Base-by-base conservation (phyloP, 148 eudicot genomes). In the Oxyria digyna region DNA sequence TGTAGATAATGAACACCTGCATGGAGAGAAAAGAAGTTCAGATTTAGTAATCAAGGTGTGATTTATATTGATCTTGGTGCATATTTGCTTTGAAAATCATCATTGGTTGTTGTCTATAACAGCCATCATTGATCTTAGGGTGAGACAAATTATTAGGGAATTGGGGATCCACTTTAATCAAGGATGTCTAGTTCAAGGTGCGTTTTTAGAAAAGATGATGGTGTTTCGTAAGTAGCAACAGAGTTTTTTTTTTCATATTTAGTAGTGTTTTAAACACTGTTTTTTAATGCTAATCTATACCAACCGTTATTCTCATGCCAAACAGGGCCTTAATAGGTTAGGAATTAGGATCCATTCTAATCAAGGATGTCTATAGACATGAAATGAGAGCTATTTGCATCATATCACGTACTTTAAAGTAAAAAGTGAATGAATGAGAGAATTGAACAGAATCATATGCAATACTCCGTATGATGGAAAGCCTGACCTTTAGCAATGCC, bases 1-100 rank as follows among this genome's bases (percentile, higher is more conserved):
- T 94, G 99, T 65, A 94, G 67, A 66, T 90, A 94, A 33, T 74
- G 69, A 26, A 94, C 68, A 69, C 97, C 98, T 93, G 84, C 59
- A 76, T n/a, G n/a, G n/a, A n/a, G n/a, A n/a, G n/a, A n/a, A n/a
- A n/a, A n/a, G n/a, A n/a, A n/a, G n/a, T n/a, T n/a, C n/a, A n/a
- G n/a, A n/a, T n/a, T n/a, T n/a, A n/a, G n/a, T n/a, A n/a, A n/a
- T n/a, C n/a, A n/a, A n/a, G n/a, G n/a, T n/a, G n/a, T n/a, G n/a
- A 27, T 21, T 46, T 50, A 21, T 50, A 21, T 5, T 50, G 4
- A 20, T 50, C 12, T 8, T 50, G 57, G 49, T 43, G 20, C 20
- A 14, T 43, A 14, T 43, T 12, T 13, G 20, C 17, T 43, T 14
- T 43, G 49, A 43, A 14, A 14, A 17, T 13, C 17, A 43, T 43